Base-by-base conservation (phyloP, 2,329 filamentous ascomycete genomes). In the Macroventuria anomochaeta region DNA sequence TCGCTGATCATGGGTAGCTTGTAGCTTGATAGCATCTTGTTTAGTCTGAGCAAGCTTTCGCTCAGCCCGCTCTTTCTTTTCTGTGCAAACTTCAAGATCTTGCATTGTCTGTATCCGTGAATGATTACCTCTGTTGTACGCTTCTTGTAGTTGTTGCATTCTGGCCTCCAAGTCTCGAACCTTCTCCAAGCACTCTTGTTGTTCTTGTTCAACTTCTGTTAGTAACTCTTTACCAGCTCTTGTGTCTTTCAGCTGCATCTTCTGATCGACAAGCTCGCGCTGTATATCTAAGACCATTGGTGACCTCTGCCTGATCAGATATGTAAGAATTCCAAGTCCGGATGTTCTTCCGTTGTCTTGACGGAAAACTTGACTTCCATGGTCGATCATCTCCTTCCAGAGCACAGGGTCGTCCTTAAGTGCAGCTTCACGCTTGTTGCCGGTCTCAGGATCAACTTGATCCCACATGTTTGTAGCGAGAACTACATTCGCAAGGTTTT, bases 401-500 rank as follows among this genome's bases (percentile, higher is more conserved):
- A 37, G 23, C 4, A n/a, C 21, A 6, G 28, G 17, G 2, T 46
- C 42, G 7, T 37, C 13, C 20, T 39, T 26, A 15, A 48, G 11
- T 18, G 25, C 18, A 8, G 7, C 5, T 20, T 48, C 44, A 13
- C 44, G 34, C 13, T 17, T 23, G 8, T 32, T 13, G 20, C 34
- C 26, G 5, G 12, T 26, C 11, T 32, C 23, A 5, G 29, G 26
- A 1, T 47, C 15, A 12, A 43, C 12, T 13, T 33, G 32, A 15
- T 32, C 71, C 78, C 79, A 81, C 67, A 76, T 74, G 15, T 71
- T 79, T 1, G 78, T 80, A 3, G 68, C 71, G 6, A 81, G 64
- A 2, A 78, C 59, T 3, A 81, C 77, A 43, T 74, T 75, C 40
- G 70, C 66, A 3, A 81, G 63, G 26, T 71, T 70, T 15, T 75